Evolutionary conservation across 371 early-diverging fungal species (phyloP), one percentile per base, ranked within the genome.

Genomic region (Syncephalastrum monosporum): DNA sequence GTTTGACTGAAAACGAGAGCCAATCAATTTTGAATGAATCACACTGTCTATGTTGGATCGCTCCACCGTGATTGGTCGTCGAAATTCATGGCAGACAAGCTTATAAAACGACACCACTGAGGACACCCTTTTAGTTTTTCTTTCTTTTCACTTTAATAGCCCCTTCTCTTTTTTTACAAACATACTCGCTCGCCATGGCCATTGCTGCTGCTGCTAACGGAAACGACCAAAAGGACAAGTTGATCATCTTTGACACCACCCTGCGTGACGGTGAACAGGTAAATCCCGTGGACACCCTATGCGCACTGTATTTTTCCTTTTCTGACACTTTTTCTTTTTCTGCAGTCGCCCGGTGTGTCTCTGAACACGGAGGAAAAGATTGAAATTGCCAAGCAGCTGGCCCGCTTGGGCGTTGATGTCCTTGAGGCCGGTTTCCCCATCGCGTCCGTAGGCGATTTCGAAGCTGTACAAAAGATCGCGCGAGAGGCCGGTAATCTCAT

Each of bases 201-300:
- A 33, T 59, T 41, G 44, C 61, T 15, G 56, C 61, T 33, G 24
- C 56, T 41, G 44, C 61, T 15, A 52, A 50, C 64, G 44, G 16
- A 41, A 19, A 53, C 27, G 42, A 45, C 21, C 44, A 54, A 25
- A 60, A 90, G 74, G 83, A 92, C 23, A 91, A 92, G 74, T 83
- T 96, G 25, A 84, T 93, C 65, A 87, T 97, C 61, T 95, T 95
- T 65, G 96, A 97, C 67, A 96, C 97, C 4, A 91, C 93, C 48
- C 89, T 97, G 47, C 84, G 97, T 62, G 97, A 97, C 69, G 96
- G 96, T 53, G 97, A 97, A 77, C 97, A 92, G 88, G 91, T 90
- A 81, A 65, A 33, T 15, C 16, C 14, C 13, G 15, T 25, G 56
- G 3, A 21, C 1, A 17, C 24, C 58, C 21, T 56, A 46, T 19